Percentiles rank a stretch among this genome's conserved stretches.
These are phyloP conservation scores for Cyberlindnera bimundalis DNA, from an alignment of 805 yeast species.

Conservation along the genomic window DNA sequence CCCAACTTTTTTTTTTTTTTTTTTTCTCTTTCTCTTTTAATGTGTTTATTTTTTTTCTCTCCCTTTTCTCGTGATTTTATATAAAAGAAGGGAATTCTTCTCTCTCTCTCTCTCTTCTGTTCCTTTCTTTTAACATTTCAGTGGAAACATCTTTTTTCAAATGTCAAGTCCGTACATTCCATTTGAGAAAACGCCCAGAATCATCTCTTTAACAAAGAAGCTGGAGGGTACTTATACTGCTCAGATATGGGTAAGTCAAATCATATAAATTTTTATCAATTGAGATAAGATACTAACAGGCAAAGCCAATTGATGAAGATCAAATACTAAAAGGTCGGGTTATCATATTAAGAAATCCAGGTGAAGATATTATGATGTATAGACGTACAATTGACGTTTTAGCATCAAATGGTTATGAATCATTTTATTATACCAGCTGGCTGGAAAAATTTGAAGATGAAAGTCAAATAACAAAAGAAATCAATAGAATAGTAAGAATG, in stretches of 20 bases:
- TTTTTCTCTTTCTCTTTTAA: no score
- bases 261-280: not conserved
- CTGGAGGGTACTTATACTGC: conserved; percentile 28
- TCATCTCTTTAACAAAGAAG: conserved; percentile 15
- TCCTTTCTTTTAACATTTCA: no score
- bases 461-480: conserved; percentile 15
- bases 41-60: no score
- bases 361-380: conserved; percentile 18
- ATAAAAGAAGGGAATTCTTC: no score
- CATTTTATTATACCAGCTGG: conserved; percentile 15
- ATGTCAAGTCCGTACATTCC: conserved; percentile 16
- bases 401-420: conserved; percentile 20
- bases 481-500: conserved; percentile 18
- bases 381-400: conserved; percentile 17
- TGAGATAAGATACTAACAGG: conserved; percentile 1
- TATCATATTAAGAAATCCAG: conserved; percentile 20
- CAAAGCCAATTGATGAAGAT: conserved; percentile 16
- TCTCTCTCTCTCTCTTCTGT: no score
- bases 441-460: conserved; percentile 10
- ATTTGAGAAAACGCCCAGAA: conserved; percentile 16
- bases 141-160: no score
- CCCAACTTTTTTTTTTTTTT: no score
- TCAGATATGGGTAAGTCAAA: conserved; percentile 25
- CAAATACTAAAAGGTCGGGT: conserved; percentile 19
- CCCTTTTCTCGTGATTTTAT: no score